A percentile compares a stretch with the other conserved stretches of the same genome.
Evolutionary conservation across 2,329 filamentous ascomycete genomes (phyloP).

Genomic region (Rhexocercosporidium sp.): DNA sequence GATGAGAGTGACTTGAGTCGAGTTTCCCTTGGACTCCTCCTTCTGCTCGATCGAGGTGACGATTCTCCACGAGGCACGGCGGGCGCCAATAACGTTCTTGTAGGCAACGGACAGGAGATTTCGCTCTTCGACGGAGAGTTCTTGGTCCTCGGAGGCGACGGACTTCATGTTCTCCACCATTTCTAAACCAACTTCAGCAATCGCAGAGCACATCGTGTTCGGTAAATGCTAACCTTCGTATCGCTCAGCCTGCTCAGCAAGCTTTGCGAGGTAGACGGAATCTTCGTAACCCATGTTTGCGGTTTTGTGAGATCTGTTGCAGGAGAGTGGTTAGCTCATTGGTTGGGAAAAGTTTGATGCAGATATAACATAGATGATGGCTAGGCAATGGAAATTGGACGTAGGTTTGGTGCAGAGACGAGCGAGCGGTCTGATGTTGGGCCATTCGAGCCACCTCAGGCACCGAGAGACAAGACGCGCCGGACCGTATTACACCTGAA

Average conservation of each 20-base stretch:
- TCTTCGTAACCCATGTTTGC: conserved; percentile 98
- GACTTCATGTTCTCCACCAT: conserved; percentile 99
- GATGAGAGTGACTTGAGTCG: conserved; percentile 86
- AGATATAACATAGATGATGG: neutral
- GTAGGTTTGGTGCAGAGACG: conserved; percentile 1
- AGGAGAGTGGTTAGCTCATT: conserved; percentile 11
- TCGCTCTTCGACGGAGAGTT: conserved; percentile 91
- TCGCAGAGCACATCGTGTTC: conserved; percentile 28
- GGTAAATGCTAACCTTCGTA: conserved; percentile 81
- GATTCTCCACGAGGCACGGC: conserved; percentile 97
- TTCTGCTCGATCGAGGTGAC: conserved; percentile 99
- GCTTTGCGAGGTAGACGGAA: conserved; percentile 99
- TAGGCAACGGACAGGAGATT: conserved; percentile 97
- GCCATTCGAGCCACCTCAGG: conserved; percentile 13
- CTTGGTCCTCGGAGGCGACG: conserved; percentile 85
- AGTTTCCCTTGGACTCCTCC: conserved; percentile 99
- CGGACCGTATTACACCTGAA: neutral
- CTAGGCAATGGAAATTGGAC: neutral
- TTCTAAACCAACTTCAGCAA: conserved; percentile 61
- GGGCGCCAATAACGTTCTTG: conserved; percentile 98
- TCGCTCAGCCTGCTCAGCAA: conserved; percentile 99
- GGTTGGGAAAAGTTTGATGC: neutral
- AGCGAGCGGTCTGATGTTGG: conserved; percentile 16
- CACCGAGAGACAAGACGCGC: neutral
- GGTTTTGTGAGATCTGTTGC: conserved; percentile 37